Percentiles rank a stretch among this genome's conserved stretches.
These are phyloP conservation scores for Coleophoma cylindrospora DNA, from an alignment of 2,329 filamentous ascomycete species.

Conservation along the genomic window DNA sequence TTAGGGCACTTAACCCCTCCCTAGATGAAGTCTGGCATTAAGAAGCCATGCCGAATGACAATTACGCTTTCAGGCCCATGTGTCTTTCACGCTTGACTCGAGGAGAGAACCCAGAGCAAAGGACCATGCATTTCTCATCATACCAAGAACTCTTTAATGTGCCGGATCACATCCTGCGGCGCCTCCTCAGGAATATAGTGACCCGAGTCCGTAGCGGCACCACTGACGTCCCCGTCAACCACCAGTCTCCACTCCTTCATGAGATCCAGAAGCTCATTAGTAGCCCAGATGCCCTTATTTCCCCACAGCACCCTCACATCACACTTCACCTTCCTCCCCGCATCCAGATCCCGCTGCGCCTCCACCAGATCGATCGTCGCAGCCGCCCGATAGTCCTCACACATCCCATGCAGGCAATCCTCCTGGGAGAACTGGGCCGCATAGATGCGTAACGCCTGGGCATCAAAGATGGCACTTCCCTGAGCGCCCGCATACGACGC, in stretches of 20 bases:
- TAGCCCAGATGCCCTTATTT: constrained; percentile 41
- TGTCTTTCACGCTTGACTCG: too few species aligned
- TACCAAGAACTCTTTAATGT: constrained; percentile 34
- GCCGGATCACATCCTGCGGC: constrained; percentile 38
- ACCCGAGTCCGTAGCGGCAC: constrained; percentile 38
- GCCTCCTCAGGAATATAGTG: constrained; percentile 47
- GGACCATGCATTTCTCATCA: constrained; percentile 7
- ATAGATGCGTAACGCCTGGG: constrained; percentile 9
- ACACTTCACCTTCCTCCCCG: constrained; percentile 36
- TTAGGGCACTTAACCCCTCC: too few species aligned
- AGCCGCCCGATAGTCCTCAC: constrained; percentile 51
- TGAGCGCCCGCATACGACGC: constrained; percentile 25
- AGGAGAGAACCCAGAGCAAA: too few species aligned
- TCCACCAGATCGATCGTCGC: constrained; percentile 47
- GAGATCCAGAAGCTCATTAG: constrained; percentile 36
- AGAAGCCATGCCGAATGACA: too few species aligned
- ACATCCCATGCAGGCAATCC: constrained; percentile 40
- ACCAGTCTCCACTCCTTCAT: constrained; percentile 46
- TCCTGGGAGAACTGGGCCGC: constrained; percentile 25
- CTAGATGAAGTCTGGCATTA: too few species aligned
- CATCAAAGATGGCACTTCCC: constrained; percentile 26
- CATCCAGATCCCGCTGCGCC: constrained; percentile 37
- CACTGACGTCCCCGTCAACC: constrained; percentile 30
- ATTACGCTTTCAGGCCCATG: too few species aligned
- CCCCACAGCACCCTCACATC: constrained; percentile 48